Base-by-base conservation (phyloP, 345 rosid genomes). In the Moringa oleifera region DNA sequence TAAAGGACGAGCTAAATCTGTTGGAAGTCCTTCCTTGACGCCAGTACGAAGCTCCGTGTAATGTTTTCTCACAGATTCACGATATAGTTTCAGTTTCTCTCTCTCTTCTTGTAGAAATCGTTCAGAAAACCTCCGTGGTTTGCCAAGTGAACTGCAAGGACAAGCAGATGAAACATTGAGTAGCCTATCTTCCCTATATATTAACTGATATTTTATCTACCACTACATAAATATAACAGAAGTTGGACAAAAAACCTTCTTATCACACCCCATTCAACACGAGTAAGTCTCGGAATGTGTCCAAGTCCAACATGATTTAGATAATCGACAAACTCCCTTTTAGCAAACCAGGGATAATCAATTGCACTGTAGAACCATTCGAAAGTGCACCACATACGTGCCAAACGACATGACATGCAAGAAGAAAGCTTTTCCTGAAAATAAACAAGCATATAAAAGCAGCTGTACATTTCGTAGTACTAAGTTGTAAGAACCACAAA, bases 351-450 rank as follows among this genome's bases (percentile, higher is more conserved):
- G 31, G 94, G 91, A 57, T 85, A 88, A 77, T 95, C 99, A 49
- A 91, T 87, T 36, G 95, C 96, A 79, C 98, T 84, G 64, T 91
- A 87, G 71, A 95, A 95, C 95, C 96, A 95, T 68, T 95, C 98
- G 69, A 81, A 91, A 58, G 74, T 72, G 75, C 96, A 95, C 94
- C 96, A 85, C 75, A 87, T 85, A 73, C 94, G 82, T n/a, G 85
- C 87, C 69, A 79, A 67, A 65, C 75, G 65, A 62, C 81, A 77
- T 24, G 91, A 80, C 55, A 95, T 74, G 76, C 78, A 91, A 67
- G 77, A 71, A 53, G 78, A 76, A 59, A 91, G 79, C 74, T 75
- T 81, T 75, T 89, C 89, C 97, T 90, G 88, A 80, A 75, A 62
- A 68, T 18, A 66, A 65, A 15, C 15, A 66, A 53, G 70, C 47